Percentiles rank a stretch among this genome's conserved stretches.
Conservation (phyloP, 2,329 filamentous ascomycete genomes). For the Epichloe aotearoae region DNA sequence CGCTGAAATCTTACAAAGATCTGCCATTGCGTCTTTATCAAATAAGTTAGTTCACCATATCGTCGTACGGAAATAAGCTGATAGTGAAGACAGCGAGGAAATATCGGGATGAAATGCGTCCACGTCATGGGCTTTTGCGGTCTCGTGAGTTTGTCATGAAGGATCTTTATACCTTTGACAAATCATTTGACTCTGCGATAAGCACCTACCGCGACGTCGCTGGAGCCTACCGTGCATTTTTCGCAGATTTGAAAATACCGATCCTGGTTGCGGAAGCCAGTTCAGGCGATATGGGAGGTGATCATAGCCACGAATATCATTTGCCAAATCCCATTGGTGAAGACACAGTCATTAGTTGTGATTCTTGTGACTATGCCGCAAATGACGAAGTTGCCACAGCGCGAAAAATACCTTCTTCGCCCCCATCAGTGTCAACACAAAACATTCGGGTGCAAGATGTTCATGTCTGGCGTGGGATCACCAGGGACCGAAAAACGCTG, state of each 20-base stretch:
- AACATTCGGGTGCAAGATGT: conserved; percentile 9
- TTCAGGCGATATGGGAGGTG: conserved; percentile 92
- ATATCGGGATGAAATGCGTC: conserved; percentile 84
- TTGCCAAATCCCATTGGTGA: conserved; percentile 69
- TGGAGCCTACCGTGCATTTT: conserved; percentile 60
- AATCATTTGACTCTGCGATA: conserved; percentile 52
- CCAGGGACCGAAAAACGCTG: conserved; percentile 52
- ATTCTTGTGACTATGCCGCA: conserved; percentile 58
- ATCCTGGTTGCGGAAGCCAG: conserved; percentile 79
- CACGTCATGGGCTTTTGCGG: conserved; percentile 75
- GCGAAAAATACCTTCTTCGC: conserved; percentile 5
- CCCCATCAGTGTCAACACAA: neutral
- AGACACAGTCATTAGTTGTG: conserved; percentile 69
- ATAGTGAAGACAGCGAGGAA: conserved; percentile 51
- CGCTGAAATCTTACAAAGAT: conserved; percentile 70
- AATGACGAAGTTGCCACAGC: conserved; percentile 72
- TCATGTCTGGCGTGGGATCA: conserved; percentile 48
- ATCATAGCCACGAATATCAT: conserved; percentile 89
- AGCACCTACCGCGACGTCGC: conserved; percentile 67
- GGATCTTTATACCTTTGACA: conserved; percentile 92
- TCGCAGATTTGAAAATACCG: conserved; percentile 70
- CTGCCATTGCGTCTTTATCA: conserved; percentile 83
- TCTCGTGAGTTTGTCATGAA: conserved; percentile 96
- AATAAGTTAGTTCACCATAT: conserved; percentile 47
- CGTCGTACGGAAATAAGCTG: neutral